A percentile compares a stretch with the other conserved stretches of the same genome.
Conservation (phyloP, 768 basidiomycete genomes). For the Leccinum variicolor region DNA sequence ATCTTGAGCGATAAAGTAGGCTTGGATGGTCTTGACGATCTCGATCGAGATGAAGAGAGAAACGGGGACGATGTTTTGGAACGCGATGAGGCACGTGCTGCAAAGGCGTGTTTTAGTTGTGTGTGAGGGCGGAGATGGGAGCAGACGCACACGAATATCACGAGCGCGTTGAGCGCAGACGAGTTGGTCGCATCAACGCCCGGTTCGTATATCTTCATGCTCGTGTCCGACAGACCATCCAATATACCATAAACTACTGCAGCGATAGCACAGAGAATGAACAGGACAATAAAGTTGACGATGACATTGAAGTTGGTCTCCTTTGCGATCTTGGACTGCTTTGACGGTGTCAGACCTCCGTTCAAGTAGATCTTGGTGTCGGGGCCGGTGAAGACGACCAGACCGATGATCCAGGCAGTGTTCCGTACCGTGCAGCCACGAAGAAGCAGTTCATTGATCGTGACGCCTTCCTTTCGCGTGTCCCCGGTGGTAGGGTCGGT, state of each 20-base stretch:
- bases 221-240: constrained; percentile 58
- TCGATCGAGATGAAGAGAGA: constrained; percentile 97
- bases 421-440: constrained; percentile 90
- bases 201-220: constrained; percentile 68
- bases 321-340: constrained; percentile 94
- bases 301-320: constrained; percentile 98
- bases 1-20: constrained; percentile 95
- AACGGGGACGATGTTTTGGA: constrained; percentile 96
- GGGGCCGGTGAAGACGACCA: constrained; percentile 91
- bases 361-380: constrained; percentile 94
- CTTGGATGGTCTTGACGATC: constrained; percentile 97
- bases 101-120: constrained; percentile 2
- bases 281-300: constrained; percentile 83
- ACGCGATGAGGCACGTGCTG: constrained; percentile 90
- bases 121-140: neutral
- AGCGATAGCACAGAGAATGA: constrained; percentile 71
- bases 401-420: constrained; percentile 87
- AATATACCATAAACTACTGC: constrained; percentile 76
- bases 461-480: constrained; percentile 62
- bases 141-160: constrained; percentile 83
- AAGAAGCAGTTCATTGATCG: constrained; percentile 90
- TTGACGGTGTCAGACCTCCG: constrained; percentile 92
- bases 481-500: constrained; percentile 50
- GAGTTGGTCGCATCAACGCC: constrained; percentile 62
- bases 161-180: constrained; percentile 66